Evolutionary conservation across 78 protist species (phyloP), one percentile per base, ranked within the genome.

Genomic region (Isochrysis galbana): DNA sequence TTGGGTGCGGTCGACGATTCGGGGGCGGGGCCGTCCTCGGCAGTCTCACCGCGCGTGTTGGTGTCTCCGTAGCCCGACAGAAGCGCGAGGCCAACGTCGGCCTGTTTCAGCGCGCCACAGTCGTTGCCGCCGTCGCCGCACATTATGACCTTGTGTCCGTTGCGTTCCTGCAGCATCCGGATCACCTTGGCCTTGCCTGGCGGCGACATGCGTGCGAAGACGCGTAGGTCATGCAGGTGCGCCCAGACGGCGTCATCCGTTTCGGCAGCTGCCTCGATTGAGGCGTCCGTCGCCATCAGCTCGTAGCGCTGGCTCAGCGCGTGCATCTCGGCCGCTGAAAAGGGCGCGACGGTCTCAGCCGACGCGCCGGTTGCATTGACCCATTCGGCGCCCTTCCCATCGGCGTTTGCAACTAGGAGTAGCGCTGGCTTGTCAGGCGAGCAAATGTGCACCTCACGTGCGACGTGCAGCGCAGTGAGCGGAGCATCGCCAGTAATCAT

Each of bases 111-210:
- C 61, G 94, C 94, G 82, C 94, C 92, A 11, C 86, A 91, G 80
- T 92, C 94, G 74, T 92, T 92, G 39, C 93, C 91, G 54, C 94
- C 94, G 74, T 92, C 94, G 47, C 94, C 94, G 82, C 94, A 92
- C 94, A 92, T 92, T 46, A 86, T 46, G 48, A 74, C 86, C 38
- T 39, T 1, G 29, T 36, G 38, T 23, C 83, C 77, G 44, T 47
- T 51, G 36, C 67, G 72, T 36, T 88, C 91, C 36, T 51, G 91
- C 77, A 88, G 72, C 91, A 26, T 26, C 38, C 83, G 83, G 34
- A 88, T 51, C 77, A 88, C 91, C 21, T 3, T 11, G 36, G 70
- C 91, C 47, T 70, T 55, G 51, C 78, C 92, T 22, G 22, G 72
- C 22, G 93, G 93, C 41, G 93, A 67, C 93, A 91, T 91, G 87